Base-by-base conservation (phyloP, 2,329 filamentous ascomycete genomes). In the Cephalotrichum gorgonifer region DNA sequence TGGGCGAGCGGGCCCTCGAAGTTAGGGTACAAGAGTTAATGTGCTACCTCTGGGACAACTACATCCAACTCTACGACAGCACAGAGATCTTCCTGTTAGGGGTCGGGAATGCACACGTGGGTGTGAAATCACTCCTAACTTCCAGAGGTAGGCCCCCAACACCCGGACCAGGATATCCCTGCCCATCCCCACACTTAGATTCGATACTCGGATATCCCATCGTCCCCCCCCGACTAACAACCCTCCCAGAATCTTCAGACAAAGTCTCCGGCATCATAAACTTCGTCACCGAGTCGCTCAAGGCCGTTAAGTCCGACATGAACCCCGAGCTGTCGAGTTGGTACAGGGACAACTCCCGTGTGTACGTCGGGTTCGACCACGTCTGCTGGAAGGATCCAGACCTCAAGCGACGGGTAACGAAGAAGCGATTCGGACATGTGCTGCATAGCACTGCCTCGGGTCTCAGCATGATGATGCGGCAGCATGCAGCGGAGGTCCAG, bases 1-100 rank as follows among this genome's bases (percentile, higher is more conserved):
- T 67, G 26, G 66, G 66, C 27, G 76, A 76, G 55, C 66, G 63
- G 47, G 65, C 64, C 1, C 60, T 80, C 7, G 74, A 84, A 53
- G 70, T 73, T 49, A 78, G 79, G 63, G 82, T 79, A 0, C 81
- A 85, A 53, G 83, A 91, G 52, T 70, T 96, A 11, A 80, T 91
- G 4, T 81, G 78, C 52, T 97, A 95, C 60, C 71, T 98, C 14
- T 98, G 93, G 93, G 90, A 96, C 57, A 98, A 98, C 61, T 96
- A 96, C 60, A 81, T 98, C 20, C 87, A 95, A 71, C 74, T 86
- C 28, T 82, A 83, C 46, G 76, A 86, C 17, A 68, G 84, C 2
- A 73, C 78, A 0, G 81, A 91, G 47, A 79, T 97, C 15, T 86
- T 95, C 60, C 72, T 98, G 22, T 74, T 98, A 60, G 91, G 93